Percentiles rank a stretch among this genome's conserved stretches.
phyloP scores from a whole-genome alignment of 2,329 filamentous ascomycete genomes.

The Monilinia fructicola region DNA sequence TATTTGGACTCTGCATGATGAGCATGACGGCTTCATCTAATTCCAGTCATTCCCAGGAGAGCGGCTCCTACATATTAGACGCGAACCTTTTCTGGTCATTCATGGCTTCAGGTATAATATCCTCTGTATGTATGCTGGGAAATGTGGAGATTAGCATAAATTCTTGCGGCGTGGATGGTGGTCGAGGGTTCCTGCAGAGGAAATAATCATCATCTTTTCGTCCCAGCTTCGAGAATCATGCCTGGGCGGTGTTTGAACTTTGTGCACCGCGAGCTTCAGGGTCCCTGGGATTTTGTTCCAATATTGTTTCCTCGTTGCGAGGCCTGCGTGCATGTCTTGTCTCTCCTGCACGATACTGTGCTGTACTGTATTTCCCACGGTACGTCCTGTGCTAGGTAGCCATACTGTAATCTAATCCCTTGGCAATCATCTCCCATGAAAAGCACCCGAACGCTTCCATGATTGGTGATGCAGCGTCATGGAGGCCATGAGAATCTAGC shows the following conservation, averaged over 20 bases:
- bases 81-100: slow-evolving; percentile 8
- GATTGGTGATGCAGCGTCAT: background rate
- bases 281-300: background rate
- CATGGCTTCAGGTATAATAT: background rate
- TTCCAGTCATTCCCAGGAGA: slow-evolving; percentile 20
- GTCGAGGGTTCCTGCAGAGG: slow-evolving; percentile 16
- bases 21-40: background rate
- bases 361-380: no score
- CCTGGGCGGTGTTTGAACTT: background rate
- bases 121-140: slow-evolving; percentile 7
- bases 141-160: slow-evolving; percentile 18
- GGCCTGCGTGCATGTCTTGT: slow-evolving; percentile 5
- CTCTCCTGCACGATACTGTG: no score
- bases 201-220: background rate
- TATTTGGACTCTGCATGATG: slow-evolving; percentile 2
- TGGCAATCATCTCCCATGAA: slow-evolving; percentile 19
- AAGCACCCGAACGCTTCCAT: slow-evolving; percentile 5
- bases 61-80: slow-evolving; percentile 22
- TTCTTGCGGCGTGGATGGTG: background rate
- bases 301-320: background rate
- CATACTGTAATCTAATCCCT: background rate
- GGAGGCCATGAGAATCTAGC: slow-evolving; percentile 18
- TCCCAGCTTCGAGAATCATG: slow-evolving; percentile 19
- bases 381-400: no score
- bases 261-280: background rate